Evolutionary conservation across 2,329 filamentous ascomycete species (phyloP).

Genomic region (Nemania sp.): DNA sequence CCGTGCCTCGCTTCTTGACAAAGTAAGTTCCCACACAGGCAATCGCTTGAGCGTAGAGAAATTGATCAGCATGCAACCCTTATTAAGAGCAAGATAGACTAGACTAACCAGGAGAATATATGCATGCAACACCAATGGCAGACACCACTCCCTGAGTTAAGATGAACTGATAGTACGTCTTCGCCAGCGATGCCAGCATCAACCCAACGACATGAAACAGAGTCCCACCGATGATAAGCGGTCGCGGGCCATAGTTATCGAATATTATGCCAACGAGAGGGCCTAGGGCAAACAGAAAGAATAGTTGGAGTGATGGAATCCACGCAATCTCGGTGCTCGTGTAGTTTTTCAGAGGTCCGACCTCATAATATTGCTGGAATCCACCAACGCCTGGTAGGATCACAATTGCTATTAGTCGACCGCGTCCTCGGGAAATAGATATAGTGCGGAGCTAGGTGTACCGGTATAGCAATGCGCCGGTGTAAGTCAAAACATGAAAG

Average conservation of each 20-base stretch:
- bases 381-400: neutral
- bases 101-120: neutral
- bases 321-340: neutral
- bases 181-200: neutral
- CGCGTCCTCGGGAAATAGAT: neutral
- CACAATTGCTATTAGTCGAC: neutral
- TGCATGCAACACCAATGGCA: neutral
- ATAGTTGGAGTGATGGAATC: neutral
- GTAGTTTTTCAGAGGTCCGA: neutral
- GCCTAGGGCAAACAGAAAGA: slow-evolving; percentile 5
- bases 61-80: neutral
- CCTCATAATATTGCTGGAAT: slow-evolving; percentile 7
- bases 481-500: neutral
- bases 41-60: neutral
- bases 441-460: too few relatives aligned
- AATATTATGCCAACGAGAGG: neutral
- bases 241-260: slow-evolving; percentile 1
- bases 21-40: slow-evolving; percentile 6
- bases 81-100: neutral
- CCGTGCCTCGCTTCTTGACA: neutral
- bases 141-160: slow-evolving; percentile 1
- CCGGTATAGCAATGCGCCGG: neutral
- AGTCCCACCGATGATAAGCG: neutral
- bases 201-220: neutral
- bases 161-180: slow-evolving; percentile 3